Base-by-base conservation (phyloP, 495 filamentous ascomycete genomes). In the Daldinia grandis region DNA sequence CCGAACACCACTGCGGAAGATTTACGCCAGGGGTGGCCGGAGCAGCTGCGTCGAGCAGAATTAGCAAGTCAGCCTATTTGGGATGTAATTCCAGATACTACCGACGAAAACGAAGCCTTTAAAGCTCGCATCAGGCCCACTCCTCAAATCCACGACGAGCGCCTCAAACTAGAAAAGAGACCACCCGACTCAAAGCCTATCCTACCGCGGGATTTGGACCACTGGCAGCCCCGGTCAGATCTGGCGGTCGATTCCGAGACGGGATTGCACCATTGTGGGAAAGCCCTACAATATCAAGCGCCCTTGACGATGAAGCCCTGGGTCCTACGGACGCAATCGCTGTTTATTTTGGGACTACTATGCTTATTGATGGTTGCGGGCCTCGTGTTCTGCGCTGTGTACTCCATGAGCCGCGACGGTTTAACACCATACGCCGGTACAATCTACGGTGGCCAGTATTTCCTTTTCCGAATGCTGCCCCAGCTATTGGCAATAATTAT, bases 391-490 rank as follows among this genome's bases (percentile, higher is more conserved):
- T 90, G 86, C 76, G 93, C 91, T 59, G 81, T 92, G 24, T 95
- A 86, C 79, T 93, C 93, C 4, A 79, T 83, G 24, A 73, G 79
- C 5, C 85, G 90, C 59, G 69, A 83, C 8, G 92, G 94, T 0
- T 75, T 97, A 5, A 87, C 86, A 78, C 72, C 81, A 9, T 97
- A 93, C 77, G 78, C 77, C 21, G 83, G 84, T 27, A 78, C 75
- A 59, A 88, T 90, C 51, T 88, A 89, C 55, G 90, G 88, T 25
- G 80, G 81, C 8, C 86, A 88, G n/a, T 97, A 96, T 75, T 97
- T 97, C 77, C 80, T 97, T 58, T 92, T 96, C 76, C 86, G 92
- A 64, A 93, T 94, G 74, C 76, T 97, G 6, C 94, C 94, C 4
- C 92, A 92, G 62, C 81, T 96, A 0, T 66, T 95, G n/a, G 92